These are phyloP conservation scores for Microcera coccophila DNA, from an alignment of 2,329 filamentous ascomycete genomes.

Conservation along the genomic window DNA sequence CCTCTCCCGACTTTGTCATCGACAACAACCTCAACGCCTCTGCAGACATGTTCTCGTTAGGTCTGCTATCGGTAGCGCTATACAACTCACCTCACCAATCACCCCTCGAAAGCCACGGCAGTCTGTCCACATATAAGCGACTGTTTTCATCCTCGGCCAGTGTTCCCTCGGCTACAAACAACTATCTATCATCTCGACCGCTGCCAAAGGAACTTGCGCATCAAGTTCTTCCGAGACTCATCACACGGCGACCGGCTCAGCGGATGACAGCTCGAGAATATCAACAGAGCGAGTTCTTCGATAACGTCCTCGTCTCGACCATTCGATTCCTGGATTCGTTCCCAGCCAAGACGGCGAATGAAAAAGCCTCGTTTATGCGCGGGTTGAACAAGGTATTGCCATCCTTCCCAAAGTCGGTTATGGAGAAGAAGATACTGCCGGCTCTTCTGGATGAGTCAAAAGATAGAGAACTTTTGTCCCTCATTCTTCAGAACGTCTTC, in stretches of 20 bases:
- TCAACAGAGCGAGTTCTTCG: conserved; percentile 92
- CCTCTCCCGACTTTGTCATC: conserved; percentile 89
- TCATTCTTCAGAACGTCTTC: conserved; percentile 89
- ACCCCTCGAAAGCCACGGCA: conserved; percentile 77
- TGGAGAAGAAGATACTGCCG: conserved; percentile 91
- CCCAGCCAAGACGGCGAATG: conserved; percentile 83
- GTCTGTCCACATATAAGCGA: conserved; percentile 78
- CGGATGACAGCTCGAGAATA: conserved; percentile 86
- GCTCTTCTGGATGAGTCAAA: conserved; percentile 90
- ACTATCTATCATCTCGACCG: conserved; percentile 74
- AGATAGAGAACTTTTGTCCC: conserved; percentile 77
- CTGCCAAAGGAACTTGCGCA: conserved; percentile 74
- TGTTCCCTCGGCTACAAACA: conserved; percentile 75
- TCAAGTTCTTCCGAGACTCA: conserved; percentile 76
- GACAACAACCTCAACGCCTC: conserved; percentile 81
- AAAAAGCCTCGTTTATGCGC: conserved; percentile 88
- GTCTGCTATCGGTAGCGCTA: conserved; percentile 79
- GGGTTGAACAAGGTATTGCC: conserved; percentile 82
- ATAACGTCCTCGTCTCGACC: conserved; percentile 93
- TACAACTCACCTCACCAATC: conserved; percentile 94
- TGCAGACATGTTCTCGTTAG: conserved; percentile 91
- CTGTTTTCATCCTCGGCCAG: conserved; percentile 74
- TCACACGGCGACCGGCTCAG: conserved; percentile 82
- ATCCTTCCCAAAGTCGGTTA: conserved; percentile 87
- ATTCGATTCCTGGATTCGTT: conserved; percentile 91